phyloP scores from a whole-genome alignment of 2,329 filamentous ascomycete species.

The Talaromyces sp. region DNA sequence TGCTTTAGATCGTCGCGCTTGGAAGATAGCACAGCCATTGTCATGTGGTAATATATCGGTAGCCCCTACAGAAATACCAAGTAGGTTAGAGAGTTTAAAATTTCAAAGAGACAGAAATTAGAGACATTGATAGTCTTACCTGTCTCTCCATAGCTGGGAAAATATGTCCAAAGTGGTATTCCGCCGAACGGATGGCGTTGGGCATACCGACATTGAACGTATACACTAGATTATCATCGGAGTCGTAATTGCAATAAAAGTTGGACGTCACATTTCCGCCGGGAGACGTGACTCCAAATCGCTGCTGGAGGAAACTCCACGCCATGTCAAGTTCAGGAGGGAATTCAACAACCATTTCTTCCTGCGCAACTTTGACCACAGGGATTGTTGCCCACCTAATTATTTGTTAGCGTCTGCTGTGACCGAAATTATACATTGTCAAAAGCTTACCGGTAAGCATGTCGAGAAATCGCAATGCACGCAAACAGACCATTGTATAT shows the following conservation, averaged over 20 bases:
- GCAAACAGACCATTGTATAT: constrained; percentile 30
- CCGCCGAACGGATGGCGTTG: constrained; percentile 18
- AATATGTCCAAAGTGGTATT: constrained; percentile 28
- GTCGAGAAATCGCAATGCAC: constrained; percentile 25
- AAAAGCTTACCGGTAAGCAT: constrained; percentile 25
- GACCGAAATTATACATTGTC: not conserved
- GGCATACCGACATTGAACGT: constrained; percentile 28
- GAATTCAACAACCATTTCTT: constrained; percentile 25
- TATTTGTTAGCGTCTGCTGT: not conserved
- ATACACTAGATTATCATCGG: constrained; percentile 19
- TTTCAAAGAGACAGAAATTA: not conserved
- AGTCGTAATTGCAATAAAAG: constrained; percentile 27
- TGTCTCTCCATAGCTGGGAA: constrained; percentile 24
- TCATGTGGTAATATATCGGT: constrained; percentile 24
- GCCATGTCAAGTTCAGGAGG: constrained; percentile 24
- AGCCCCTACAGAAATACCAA: constrained; percentile 12
- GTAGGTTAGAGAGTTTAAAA: not conserved
- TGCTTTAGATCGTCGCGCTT: constrained; percentile 14
- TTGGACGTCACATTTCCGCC: constrained; percentile 30
- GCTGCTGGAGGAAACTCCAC: constrained; percentile 26
- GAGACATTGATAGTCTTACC: not conserved
- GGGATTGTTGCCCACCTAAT: constrained; percentile 28
- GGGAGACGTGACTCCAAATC: constrained; percentile 25
- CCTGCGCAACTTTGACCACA: constrained; percentile 28
- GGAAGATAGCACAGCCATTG: constrained; percentile 20